These are phyloP conservation scores for Schizochytrium sp. DNA, from an alignment of 108 stramenopile species.

Conservation along the genomic window DNA sequence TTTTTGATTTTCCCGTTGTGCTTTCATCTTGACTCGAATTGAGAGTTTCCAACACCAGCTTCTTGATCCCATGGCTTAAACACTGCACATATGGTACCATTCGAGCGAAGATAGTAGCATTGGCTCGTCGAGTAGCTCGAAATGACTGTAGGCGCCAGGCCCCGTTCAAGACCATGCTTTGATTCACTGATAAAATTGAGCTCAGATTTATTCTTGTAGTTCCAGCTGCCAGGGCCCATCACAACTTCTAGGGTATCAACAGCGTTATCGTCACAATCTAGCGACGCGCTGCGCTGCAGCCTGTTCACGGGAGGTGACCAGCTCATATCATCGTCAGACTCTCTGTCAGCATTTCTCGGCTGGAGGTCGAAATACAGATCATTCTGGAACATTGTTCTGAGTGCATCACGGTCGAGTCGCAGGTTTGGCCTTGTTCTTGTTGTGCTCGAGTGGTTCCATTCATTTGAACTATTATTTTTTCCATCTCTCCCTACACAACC, in stretches of 20 bases:
- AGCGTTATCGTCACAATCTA: neutral
- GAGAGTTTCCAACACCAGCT: slow-evolving; percentile 4
- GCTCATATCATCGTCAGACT: too few species aligned
- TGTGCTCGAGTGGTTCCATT: too few species aligned
- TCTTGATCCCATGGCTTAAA: slow-evolving; percentile 57
- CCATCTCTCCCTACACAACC: too few species aligned
- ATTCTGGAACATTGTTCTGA: too few species aligned
- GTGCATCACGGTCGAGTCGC: too few species aligned
- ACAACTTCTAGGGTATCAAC: slow-evolving; percentile 38
- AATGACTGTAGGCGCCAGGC: neutral
- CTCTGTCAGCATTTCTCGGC: too few species aligned
- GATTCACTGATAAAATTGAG: slow-evolving; percentile 26
- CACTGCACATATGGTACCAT: slow-evolving; percentile 19
- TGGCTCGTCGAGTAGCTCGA: slow-evolving; percentile 25
- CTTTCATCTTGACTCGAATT: neutral
- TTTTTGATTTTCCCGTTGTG: neutral
- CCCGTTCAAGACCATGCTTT: neutral
- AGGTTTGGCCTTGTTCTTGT: too few species aligned
- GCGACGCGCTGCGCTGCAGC: neutral
- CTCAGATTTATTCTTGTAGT: slow-evolving; percentile 9
- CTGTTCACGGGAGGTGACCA: too few species aligned
- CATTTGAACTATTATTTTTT: too few species aligned
- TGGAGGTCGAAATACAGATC: too few species aligned
- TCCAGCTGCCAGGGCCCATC: slow-evolving; percentile 30
- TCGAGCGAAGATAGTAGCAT: slow-evolving; percentile 56